Base-by-base conservation (phyloP, 768 basidiomycete species). In the Termitomyces sp. region DNA sequence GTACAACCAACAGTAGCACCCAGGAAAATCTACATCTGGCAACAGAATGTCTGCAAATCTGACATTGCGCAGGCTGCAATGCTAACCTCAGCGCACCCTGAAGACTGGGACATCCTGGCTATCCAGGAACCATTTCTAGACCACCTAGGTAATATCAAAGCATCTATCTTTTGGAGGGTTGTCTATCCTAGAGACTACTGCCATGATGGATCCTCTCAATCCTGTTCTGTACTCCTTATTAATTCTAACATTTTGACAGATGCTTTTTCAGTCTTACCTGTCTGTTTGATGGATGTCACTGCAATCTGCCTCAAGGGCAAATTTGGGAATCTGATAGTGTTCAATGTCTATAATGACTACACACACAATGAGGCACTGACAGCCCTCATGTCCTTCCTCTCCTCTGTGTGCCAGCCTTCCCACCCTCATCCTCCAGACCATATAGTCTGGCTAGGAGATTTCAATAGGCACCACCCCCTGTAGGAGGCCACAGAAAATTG, bases 331-430 rank as follows among this genome's bases (percentile, higher is more conserved):
- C 35, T 55, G 9, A 14, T 35, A 2, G 35, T 60, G 19, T 56
- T 56, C 31, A 60, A 60, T 15, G 44, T 60, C 46, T 58, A 56
- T 11, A 58, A 56, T 23, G 19, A 55, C 50, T 60, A 54, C 50
- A 52, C 23, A 9, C 26, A 56, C 42, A 56, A 56, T 21, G 40
- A 56, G 12, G 17, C 23, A 23, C 23, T 23, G 23, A 23, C 2
- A 2, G 23, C 23, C 23, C 23, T 23, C 23, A 1, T 23, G 23
- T 23, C 23, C 1, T 23, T 23, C 2, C 2, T 23, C 2, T 23
- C 23, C 2, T 23, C 23, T 23, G 23, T n/a, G n/a, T n/a, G n/a
- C n/a, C n/a, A n/a, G n/a, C n/a, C n/a, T n/a, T n/a, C 23, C 23
- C 23, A 23, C 23, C 23, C 23, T 23, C 2, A 23, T n/a, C n/a